Evolutionary conservation across 352 stramenopile genomes (phyloP), one percentile per base, ranked within the genome.

Genomic region (Albugo laibachii): DNA sequence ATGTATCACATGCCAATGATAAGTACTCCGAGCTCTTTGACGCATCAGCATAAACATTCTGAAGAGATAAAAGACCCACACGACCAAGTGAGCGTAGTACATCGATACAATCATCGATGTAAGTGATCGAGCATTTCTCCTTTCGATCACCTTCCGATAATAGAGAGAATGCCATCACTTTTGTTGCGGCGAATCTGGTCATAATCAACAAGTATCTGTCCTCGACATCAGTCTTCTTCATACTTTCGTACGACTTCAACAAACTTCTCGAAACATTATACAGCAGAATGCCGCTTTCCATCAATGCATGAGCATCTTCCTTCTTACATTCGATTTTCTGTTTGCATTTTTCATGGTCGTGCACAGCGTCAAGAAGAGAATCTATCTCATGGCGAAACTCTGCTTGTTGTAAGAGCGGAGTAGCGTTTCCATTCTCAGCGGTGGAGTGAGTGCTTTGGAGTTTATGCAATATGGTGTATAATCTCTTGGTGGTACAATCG

Each of bases 11-110:
- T 6, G 66, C 65, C 5, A 83, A 24, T 11, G n/a, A 39, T 41
- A 88, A 50, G 38, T 19, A 43, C 38, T 43, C 38, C 8, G 20
- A 43, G 8, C 38, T 24, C 8, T 43, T 43, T 8, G 38, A 43
- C 8, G 38, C 16, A 43, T 43, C 38, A 10, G 8, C 8, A 24
- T 19, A 43, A 43, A 24, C 8, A 43, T 43, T 24, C 27, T 80
- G 60, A 38, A 88, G 40, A 42, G 82, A 62, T 1, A 81, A 51
- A 15, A 65, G 65, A 18, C 75, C 75, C 14, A 85, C 65, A 36
- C 75, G 66, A 18, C 68, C 75, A 52, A 78, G 83, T 12, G 68
- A 87, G 11, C 75, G 69, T 27, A 84, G 47, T 8, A 87, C 69
- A 36, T 84, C 72, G 21, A 87, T 47, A 49, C 66, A 87, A 16